Evolutionary conservation across 345 rosid species (phyloP), one percentile per base, ranked within the genome.

Genomic region (Corchorus olitorius): DNA sequence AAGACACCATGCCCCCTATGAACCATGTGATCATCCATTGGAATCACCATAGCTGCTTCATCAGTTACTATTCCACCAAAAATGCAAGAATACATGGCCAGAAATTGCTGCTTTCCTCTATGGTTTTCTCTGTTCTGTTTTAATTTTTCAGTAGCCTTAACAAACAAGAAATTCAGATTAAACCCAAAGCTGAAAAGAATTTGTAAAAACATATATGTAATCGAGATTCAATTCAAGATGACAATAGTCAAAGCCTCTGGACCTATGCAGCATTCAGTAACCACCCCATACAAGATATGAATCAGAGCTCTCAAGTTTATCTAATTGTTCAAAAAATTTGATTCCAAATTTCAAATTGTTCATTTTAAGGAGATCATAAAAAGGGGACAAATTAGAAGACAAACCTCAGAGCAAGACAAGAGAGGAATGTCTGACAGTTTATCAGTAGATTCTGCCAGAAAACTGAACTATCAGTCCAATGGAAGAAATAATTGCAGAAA

Each of bases 1-100:
- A 95, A 95, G 81, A 95, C 93, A 35, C 98, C 98, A 64, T 93
- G 98, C 27, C 98, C 98, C 67, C 99, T 83, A 80, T 93, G 99
- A 68, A 93, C 97, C 97, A 93, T 90, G 81, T 93, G 98, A 48
- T 93, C 99, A 81, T 95, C 97, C 79, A 93, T 73, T 45, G 99
- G 99, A 76, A 95, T 84, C 77, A 90, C 87, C 99, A 93, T 95
- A 7, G 92, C 97, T 50, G 88, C 83, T 33, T 89, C 89, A 78
- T 93, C 97, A 0, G 94, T 89, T 54, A 86, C 81, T 59, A 89
- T 93, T n/a, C 99, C 97, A 13, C 91, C 92, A 76, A 88, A 85
- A 73, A 93, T 69, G 79, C 97, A 93, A 4, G 99, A 95, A 80
- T 95, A 93, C 99, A 95, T 91, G 33, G 97, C 98, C 76, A 88